These are phyloP conservation scores for Orbilia javanica DNA, from an alignment of 2,329 filamentous ascomycete species.

Conservation along the genomic window DNA sequence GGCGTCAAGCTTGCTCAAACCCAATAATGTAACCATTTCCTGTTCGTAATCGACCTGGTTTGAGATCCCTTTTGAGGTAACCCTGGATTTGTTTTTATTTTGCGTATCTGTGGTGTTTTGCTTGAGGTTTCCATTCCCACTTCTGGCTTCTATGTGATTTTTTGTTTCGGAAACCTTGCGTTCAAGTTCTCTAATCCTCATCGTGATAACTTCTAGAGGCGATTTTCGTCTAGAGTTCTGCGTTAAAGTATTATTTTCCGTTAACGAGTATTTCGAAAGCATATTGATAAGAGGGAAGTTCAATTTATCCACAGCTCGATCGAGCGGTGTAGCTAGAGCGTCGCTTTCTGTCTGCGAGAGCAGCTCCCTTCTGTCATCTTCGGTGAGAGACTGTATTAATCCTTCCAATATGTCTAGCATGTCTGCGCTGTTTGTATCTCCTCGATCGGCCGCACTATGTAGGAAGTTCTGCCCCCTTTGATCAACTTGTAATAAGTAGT, in stretches of 20 bases:
- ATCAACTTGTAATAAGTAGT: not conserved
- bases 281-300: constrained; percentile 2
- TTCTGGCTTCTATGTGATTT: not conserved
- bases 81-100: too few relatives aligned
- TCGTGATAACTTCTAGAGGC: not conserved
- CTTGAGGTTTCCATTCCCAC: not conserved
- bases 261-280: not conserved
- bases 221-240: not conserved
- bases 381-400: not conserved
- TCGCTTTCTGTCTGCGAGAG: not conserved
- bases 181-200: not conserved
- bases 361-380: not conserved
- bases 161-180: not conserved
- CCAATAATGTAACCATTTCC: not conserved
- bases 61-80: not conserved
- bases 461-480: not conserved
- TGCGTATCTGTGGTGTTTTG: not conserved
- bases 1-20: too few relatives aligned
- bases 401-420: not conserved
- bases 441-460: not conserved
- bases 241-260: not conserved
- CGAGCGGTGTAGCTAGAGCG: not conserved
- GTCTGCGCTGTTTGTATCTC: not conserved
- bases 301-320: not conserved
- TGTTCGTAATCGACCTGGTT: not conserved